Evolutionary conservation across 306 rosid species (phyloP).

Genomic region (Cajanus cajan): DNA sequence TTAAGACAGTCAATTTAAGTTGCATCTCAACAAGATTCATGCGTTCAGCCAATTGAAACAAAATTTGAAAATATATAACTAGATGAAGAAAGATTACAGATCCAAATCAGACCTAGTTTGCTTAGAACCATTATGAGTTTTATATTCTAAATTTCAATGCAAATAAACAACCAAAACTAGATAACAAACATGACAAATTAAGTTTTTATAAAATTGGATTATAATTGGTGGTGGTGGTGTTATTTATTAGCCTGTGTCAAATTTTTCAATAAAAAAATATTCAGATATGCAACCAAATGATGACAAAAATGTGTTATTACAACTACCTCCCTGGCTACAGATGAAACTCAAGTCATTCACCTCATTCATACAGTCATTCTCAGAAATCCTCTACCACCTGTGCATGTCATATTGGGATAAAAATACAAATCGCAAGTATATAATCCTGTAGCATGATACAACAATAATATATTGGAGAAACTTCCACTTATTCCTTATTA

Average conservation of each 20-base stretch:
- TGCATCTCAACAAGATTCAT: conserved; percentile 6
- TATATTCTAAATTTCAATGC: conserved; percentile 17
- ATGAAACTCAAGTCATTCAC: background rate
- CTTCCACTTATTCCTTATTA: background rate
- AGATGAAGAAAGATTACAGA: background rate
- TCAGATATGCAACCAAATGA: conserved; percentile 1
- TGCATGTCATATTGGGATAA: background rate
- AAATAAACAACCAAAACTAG: conserved; percentile 16
- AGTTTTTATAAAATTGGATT: background rate
- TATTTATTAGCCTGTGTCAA: background rate
- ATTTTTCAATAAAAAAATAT: background rate
- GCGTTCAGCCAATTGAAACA: conserved; percentile 28
- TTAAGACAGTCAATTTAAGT: conserved; percentile 3
- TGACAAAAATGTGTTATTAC: background rate
- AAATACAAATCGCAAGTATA: background rate
- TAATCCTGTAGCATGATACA: conserved; percentile 6
- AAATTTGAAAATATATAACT: conserved; percentile 21
- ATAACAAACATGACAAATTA: background rate
- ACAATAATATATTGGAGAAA: conserved; percentile 1
- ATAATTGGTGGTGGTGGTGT: background rate
- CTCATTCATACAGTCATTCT: background rate
- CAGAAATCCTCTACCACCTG: background rate
- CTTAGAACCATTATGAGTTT: background rate
- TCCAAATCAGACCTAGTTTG: conserved; percentile 23
- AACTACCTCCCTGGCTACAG: background rate